Evolutionary conservation across 305 asterid species (phyloP).

Genomic region (Rubia occidens): DNA sequence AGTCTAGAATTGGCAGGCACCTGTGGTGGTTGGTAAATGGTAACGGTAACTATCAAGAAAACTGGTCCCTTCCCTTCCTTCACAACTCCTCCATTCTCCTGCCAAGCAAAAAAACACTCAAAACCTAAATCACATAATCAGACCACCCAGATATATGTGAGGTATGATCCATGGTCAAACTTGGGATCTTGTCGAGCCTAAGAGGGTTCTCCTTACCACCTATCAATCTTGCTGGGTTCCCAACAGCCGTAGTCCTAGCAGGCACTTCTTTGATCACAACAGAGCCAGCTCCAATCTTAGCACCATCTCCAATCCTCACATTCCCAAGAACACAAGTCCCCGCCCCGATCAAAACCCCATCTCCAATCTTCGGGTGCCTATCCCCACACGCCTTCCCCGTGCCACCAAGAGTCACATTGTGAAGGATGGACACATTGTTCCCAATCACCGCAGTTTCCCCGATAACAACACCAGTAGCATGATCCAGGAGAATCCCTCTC

Average conservation of each 20-base stretch:
- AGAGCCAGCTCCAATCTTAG: slow-evolving; percentile 83
- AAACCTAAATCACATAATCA: slow-evolving; percentile 62
- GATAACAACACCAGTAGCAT: slow-evolving; percentile 71
- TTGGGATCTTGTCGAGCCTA: slow-evolving; percentile 56
- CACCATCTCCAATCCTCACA: slow-evolving; percentile 67
- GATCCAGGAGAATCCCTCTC: slow-evolving; percentile 66
- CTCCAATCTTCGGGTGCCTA: slow-evolving; percentile 77
- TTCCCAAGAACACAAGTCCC: slow-evolving; percentile 87
- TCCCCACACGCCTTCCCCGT: slow-evolving; percentile 67
- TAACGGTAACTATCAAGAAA: background rate
- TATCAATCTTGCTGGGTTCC: slow-evolving; percentile 69
- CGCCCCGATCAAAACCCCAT: slow-evolving; percentile 82
- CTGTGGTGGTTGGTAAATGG: slow-evolving; percentile 4
- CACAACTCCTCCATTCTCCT: background rate
- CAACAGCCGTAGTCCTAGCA: slow-evolving; percentile 74
- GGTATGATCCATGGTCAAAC: slow-evolving; percentile 82
- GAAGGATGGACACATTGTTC: slow-evolving; percentile 69
- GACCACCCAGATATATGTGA: slow-evolving; percentile 69
- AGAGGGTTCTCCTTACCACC: slow-evolving; percentile 77
- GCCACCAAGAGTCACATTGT: slow-evolving; percentile 81
- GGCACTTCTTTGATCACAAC: slow-evolving; percentile 70
- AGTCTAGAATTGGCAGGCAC: background rate
- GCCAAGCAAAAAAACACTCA: background rate
- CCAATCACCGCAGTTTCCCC: slow-evolving; percentile 90
- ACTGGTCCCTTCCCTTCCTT: background rate